A percentile compares a stretch with the other conserved stretches of the same genome.
phyloP scores from a whole-genome alignment of 2,329 filamentous ascomycete species.

The Dactylellina leptospora region DNA sequence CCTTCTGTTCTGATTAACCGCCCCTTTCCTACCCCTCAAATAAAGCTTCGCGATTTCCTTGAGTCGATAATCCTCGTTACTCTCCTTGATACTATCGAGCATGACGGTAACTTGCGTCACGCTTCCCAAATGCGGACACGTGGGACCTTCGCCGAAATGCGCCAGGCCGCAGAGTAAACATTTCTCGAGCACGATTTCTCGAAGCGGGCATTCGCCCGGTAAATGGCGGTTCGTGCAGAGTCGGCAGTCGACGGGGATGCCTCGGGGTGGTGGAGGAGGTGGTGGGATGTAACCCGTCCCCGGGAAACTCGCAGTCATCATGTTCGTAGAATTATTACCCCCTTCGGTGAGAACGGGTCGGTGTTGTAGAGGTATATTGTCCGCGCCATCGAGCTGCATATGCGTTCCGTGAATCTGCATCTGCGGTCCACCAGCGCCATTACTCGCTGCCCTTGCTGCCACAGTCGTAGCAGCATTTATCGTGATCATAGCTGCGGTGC shows the following conservation, averaged over 20 bases:
- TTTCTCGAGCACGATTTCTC: slow-evolving; percentile 68
- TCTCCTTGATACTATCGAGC: slow-evolving; percentile 70
- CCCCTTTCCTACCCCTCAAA: slow-evolving; percentile 67
- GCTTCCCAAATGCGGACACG: slow-evolving; percentile 71
- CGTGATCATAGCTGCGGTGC: too few relatives aligned
- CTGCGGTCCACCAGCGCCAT: background rate
- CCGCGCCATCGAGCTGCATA: slow-evolving; percentile 1
- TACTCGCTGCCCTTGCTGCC: too few relatives aligned
- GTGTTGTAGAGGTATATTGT: too few relatives aligned
- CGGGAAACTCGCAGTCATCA: background rate
- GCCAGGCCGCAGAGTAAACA: slow-evolving; percentile 73
- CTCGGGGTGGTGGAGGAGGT: slow-evolving; percentile 26
- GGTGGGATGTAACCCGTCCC: background rate
- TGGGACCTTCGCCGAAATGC: slow-evolving; percentile 67
- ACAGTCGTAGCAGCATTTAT: too few relatives aligned
- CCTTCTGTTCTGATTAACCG: slow-evolving; percentile 66
- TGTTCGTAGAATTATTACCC: slow-evolving; percentile 9
- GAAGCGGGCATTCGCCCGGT: slow-evolving; percentile 70
- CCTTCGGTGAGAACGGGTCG: slow-evolving; percentile 28
- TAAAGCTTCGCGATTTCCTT: slow-evolving; percentile 68
- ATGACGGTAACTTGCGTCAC: slow-evolving; percentile 72
- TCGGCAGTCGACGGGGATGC: slow-evolving; percentile 61
- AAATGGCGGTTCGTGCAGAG: slow-evolving; percentile 68
- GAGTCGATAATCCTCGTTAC: slow-evolving; percentile 66
- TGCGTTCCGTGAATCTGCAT: slow-evolving; percentile 9